Evolutionary conservation across 2,329 filamentous ascomycete species (phyloP).

Genomic region (Capronia epimyces): DNA sequence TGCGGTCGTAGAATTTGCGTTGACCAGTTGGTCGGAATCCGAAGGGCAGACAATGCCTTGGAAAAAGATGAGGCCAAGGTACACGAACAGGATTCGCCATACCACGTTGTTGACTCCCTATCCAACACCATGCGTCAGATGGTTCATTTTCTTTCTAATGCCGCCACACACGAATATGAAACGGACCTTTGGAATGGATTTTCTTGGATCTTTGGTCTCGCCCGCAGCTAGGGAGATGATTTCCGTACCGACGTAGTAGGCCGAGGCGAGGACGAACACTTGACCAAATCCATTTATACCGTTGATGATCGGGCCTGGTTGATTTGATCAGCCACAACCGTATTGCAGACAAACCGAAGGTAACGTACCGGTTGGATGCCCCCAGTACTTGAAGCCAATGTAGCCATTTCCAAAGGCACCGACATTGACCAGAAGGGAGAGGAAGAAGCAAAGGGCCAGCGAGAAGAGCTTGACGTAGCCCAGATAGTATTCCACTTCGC

Average conservation of each 20-base stretch:
- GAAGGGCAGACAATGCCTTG: constrained; percentile 14
- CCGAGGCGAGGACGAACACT: constrained; percentile 42
- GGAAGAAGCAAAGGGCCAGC: constrained; percentile 74
- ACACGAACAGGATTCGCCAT: constrained; percentile 52
- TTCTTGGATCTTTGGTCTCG: constrained; percentile 50
- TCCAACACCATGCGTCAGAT: no score
- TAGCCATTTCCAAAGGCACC: constrained; percentile 58
- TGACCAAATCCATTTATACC: constrained; percentile 60
- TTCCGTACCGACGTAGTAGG: constrained; percentile 41
- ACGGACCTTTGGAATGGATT: constrained; percentile 53
- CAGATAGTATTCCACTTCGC: constrained; percentile 47
- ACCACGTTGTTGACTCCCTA: constrained; percentile 55
- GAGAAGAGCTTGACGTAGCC: constrained; percentile 37
- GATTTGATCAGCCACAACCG: no score
- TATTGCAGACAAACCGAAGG: background rate
- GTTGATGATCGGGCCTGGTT: constrained; percentile 51
- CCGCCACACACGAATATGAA: no score
- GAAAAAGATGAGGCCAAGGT: constrained; percentile 37
- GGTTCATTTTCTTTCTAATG: constrained; percentile 34
- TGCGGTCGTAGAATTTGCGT: constrained; percentile 1
- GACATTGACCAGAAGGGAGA: constrained; percentile 45
- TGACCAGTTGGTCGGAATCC: constrained; percentile 48
- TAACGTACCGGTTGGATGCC: constrained; percentile 46
- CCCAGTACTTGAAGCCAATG: constrained; percentile 73
- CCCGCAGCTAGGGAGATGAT: constrained; percentile 53